Percentiles rank a stretch among this genome's conserved stretches.
Conservation (phyloP, 1,284 basidiomycete species). For the Ceraceosorus guamensis region DNA sequence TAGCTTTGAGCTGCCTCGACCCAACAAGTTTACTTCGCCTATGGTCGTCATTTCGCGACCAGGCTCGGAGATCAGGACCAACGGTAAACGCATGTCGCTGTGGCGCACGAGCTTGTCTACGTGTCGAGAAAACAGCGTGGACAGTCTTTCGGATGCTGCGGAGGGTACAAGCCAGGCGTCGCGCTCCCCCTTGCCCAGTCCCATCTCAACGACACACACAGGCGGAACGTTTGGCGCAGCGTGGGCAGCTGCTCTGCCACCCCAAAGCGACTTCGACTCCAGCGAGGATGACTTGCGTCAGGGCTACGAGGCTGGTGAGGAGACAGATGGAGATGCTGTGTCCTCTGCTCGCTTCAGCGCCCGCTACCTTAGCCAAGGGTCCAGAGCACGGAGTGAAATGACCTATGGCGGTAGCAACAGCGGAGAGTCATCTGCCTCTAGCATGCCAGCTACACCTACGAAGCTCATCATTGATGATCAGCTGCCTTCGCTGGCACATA, state of each 20-base stretch:
- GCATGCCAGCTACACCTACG: not conserved
- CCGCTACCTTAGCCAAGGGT: not conserved
- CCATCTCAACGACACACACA: not conserved
- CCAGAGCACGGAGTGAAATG: no score
- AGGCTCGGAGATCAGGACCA: not conserved
- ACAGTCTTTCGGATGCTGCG: not conserved
- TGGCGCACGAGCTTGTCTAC: not conserved
- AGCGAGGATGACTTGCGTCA: slow-evolving; percentile 2
- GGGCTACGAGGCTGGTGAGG: not conserved
- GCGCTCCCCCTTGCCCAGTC: no score
- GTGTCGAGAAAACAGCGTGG: not conserved
- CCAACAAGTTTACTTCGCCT: not conserved
- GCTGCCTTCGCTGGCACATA: slow-evolving; percentile 1
- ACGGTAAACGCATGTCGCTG: not conserved
- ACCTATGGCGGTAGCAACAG: not conserved
- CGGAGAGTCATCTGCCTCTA: not conserved
- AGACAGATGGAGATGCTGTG: slow-evolving; percentile 1
- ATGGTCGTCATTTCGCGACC: not conserved
- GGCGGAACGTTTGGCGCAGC: not conserved
- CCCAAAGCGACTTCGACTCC: not conserved
- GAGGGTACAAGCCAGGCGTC: no score
- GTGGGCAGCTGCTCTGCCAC: not conserved
- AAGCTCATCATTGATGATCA: no score
- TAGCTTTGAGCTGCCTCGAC: not conserved
- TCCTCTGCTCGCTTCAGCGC: not conserved